Percentiles rank a stretch among this genome's conserved stretches.
These are phyloP conservation scores for Micractinium sp. DNA, from an alignment of 139 green algal species.

Conservation along the genomic window DNA sequence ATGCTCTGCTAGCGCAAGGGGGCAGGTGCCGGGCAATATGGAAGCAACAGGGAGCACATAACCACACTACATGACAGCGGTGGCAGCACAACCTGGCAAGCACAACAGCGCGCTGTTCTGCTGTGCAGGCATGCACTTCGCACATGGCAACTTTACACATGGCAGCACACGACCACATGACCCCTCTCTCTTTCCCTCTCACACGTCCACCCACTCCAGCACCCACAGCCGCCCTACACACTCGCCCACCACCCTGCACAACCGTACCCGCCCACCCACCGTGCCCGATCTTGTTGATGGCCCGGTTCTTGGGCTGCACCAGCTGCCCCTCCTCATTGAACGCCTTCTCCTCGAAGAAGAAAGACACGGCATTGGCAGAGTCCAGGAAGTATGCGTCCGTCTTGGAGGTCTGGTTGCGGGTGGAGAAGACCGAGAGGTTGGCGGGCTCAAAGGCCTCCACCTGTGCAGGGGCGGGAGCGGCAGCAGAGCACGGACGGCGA, in stretches of 20 bases:
- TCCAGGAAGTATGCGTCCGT: slow-evolving; percentile 85
- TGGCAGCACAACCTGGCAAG: neutral
- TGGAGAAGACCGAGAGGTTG: slow-evolving; percentile 60
- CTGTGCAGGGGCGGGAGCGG: neutral
- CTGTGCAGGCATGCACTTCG: neutral
- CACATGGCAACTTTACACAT: no score
- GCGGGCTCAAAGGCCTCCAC: slow-evolving; percentile 50
- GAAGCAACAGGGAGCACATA: neutral
- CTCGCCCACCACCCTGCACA: neutral
- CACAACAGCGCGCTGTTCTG: no score
- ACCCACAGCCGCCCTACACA: no score
- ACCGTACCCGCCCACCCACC: slow-evolving; percentile 27
- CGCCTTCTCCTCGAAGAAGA: slow-evolving; percentile 89
- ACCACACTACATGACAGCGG: no score
- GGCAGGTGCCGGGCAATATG: no score
- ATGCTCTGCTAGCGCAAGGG: no score
- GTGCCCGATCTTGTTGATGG: slow-evolving; percentile 96
- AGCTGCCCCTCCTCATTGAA: slow-evolving; percentile 73
- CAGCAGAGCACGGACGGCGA: neutral
- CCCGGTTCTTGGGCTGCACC: slow-evolving; percentile 59
- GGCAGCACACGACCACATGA: neutral
- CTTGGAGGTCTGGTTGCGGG: slow-evolving; percentile 55
- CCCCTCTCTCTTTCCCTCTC: no score
- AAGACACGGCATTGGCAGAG: slow-evolving; percentile 63
- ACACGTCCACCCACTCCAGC: neutral